Conservation (phyloP, 2,329 filamentous ascomycete species). For the Cladosporium velox region DNA sequence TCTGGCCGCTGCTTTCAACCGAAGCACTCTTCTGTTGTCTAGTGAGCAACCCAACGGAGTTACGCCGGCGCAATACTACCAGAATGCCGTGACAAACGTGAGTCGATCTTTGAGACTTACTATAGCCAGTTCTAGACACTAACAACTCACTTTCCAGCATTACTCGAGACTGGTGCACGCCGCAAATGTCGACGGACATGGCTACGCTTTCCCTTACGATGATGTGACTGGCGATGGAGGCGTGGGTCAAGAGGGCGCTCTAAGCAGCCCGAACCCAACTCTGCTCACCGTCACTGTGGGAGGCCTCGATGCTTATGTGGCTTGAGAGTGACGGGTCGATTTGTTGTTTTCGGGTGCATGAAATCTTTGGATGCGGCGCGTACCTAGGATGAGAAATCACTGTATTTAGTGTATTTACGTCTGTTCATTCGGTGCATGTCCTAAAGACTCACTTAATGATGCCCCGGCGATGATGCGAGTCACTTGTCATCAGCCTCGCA, state of each 20-base stretch:
- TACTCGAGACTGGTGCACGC: constrained; percentile 39
- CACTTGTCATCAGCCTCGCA: neutral
- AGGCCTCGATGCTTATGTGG: constrained; percentile 34
- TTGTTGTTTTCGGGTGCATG: neutral
- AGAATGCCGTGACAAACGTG: constrained; percentile 35
- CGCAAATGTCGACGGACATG: constrained; percentile 58
- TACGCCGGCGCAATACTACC: constrained; percentile 34
- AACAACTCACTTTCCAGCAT: constrained; percentile 27
- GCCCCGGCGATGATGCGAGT: neutral
- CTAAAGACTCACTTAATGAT: neutral
- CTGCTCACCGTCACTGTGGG: constrained; percentile 35
- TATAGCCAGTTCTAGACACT: neutral
- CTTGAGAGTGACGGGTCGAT: neutral
- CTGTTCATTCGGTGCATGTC: neutral
- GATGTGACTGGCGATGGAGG: constrained; percentile 63
- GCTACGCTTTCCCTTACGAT: constrained; percentile 69
- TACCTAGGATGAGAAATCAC: neutral
- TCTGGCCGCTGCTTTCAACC: constrained; percentile 74
- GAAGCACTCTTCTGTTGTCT: constrained; percentile 63
- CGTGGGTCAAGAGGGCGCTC: constrained; percentile 39
- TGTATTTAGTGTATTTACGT: neutral
- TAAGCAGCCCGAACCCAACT: constrained; percentile 34
- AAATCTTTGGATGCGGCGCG: neutral
- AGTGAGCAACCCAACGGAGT: constrained; percentile 40
- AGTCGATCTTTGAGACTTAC: constrained; percentile 16